Conservation (phyloP, 345 rosid species). For the Physaria fendleri region DNA sequence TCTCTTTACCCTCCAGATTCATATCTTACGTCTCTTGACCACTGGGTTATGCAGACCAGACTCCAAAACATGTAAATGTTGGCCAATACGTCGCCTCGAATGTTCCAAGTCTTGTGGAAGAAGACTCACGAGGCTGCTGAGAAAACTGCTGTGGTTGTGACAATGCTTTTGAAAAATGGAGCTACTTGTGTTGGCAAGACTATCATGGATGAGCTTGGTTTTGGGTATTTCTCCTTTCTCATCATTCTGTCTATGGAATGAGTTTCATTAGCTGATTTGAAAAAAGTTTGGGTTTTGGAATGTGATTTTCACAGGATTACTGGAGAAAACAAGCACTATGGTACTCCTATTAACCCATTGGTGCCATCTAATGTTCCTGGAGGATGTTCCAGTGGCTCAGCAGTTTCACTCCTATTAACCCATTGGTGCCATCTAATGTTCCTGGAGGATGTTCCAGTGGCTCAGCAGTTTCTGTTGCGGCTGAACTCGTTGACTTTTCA, state of each 20-base stretch:
- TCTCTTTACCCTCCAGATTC: neutral
- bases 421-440: conserved; percentile 50
- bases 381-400: conserved; percentile 96
- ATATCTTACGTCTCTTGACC: conserved; percentile 8
- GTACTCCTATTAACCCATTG: conserved; percentile 68
- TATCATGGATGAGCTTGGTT: conserved; percentile 70
- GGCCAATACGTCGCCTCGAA: conserved; percentile 56
- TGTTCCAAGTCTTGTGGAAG: conserved; percentile 62
- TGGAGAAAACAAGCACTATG: conserved; percentile 84
- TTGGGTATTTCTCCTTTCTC: conserved; percentile 41
- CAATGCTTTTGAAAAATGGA: conserved; percentile 65
- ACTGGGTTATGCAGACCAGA: conserved; percentile 51
- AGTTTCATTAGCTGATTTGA: neutral
- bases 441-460: conserved; percentile 97
- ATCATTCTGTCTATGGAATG: neutral
- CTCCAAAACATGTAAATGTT: conserved; percentile 58
- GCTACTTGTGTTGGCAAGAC: conserved; percentile 94
- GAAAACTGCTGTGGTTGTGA: conserved; percentile 62
- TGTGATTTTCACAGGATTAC: conserved; percentile 39
- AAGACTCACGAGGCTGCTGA: conserved; percentile 71
- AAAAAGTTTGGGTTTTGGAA: neutral
- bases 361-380: conserved; percentile 69
- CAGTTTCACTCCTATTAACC: conserved; percentile 79
- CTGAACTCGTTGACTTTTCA: conserved; percentile 81
- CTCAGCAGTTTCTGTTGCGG: conserved; percentile 90